Conservation (phyloP, 2,329 filamentous ascomycete species). For the Chaetomium sp. region DNA sequence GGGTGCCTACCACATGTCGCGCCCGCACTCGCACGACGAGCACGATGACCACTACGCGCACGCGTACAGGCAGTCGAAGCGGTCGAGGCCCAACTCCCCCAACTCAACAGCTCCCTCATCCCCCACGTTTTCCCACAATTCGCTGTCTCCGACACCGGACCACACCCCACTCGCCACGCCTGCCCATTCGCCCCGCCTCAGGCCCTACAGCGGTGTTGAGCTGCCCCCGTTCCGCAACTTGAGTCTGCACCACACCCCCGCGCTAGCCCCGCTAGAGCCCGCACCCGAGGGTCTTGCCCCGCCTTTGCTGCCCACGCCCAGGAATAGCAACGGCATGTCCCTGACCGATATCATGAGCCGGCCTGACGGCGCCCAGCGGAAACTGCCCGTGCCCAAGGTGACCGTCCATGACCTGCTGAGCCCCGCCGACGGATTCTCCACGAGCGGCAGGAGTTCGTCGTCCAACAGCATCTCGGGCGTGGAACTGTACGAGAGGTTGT, state of each 20-base stretch:
- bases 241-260: slow-evolving; percentile 57
- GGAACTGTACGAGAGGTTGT: slow-evolving; percentile 63
- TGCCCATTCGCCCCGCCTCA: slow-evolving; percentile 88
- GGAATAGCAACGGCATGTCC: slow-evolving; percentile 66
- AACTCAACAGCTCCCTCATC: slow-evolving; percentile 95
- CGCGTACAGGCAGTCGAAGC: slow-evolving; percentile 73
- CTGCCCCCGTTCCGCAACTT: slow-evolving; percentile 79
- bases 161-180: slow-evolving; percentile 98
- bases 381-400: slow-evolving; percentile 89
- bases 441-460: slow-evolving; percentile 75
- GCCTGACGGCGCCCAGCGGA: slow-evolving; percentile 83
- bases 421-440: slow-evolving; percentile 63
- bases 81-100: slow-evolving; percentile 89
- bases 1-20: slow-evolving; percentile 90
- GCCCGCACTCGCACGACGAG: slow-evolving; percentile 81
- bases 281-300: slow-evolving; percentile 50
- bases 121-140: slow-evolving; percentile 94
- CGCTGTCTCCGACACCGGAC: slow-evolving; percentile 90
- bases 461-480: slow-evolving; percentile 76
- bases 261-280: slow-evolving; percentile 61
- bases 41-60: slow-evolving; percentile 76
- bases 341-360: slow-evolving; percentile 92
- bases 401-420: slow-evolving; percentile 83
- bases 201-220: slow-evolving; percentile 75
- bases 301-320: slow-evolving; percentile 55